A percentile compares a stretch with the other conserved stretches of the same genome.
Evolutionary conservation across 192 early-diverging fungal genomes (phyloP).

Genomic region (Funneliformis mosseae): DNA sequence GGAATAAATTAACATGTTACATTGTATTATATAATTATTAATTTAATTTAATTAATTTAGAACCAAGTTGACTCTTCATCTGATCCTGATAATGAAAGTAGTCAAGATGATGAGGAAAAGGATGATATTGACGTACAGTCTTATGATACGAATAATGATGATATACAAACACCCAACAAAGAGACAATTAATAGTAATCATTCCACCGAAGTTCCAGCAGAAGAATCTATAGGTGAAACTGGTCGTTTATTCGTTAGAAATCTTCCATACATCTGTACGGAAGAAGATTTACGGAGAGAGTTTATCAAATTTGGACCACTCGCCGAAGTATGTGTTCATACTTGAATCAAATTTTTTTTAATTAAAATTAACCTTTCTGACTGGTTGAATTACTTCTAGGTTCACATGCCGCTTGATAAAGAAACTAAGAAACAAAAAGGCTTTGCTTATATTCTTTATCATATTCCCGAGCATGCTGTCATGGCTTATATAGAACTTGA

Average conservation of each 20-base stretch:
- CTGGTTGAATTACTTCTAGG: constrained; percentile 37
- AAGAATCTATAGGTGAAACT: constrained; percentile 83
- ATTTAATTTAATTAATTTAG: not conserved
- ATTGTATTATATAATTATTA: not conserved
- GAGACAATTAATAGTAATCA: constrained; percentile 12
- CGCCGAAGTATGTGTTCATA: constrained; percentile 66
- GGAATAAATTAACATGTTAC: too few relatives aligned
- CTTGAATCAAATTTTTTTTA: not conserved
- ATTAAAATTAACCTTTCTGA: not conserved
- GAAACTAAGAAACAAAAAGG: constrained; percentile 94
- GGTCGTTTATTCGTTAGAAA: constrained; percentile 95
- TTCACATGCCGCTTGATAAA: constrained; percentile 92
- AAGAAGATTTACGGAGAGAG: constrained; percentile 78
- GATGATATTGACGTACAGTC: constrained; percentile 15
- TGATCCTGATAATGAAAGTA: not conserved
- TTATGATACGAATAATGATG: constrained; percentile 34
- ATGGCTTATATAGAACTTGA: constrained; percentile 83
- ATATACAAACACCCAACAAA: not conserved
- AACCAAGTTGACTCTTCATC: not conserved
- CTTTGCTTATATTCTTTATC: constrained; percentile 86
- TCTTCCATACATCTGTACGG: constrained; percentile 86
- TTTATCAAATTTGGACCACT: constrained; percentile 91
- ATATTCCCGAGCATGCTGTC: constrained; percentile 92
- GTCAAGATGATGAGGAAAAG: constrained; percentile 12
- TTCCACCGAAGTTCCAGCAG: constrained; percentile 37